phyloP scores from a whole-genome alignment of 352 stramenopile genomes.

The Blastocystis sp. region DNA sequence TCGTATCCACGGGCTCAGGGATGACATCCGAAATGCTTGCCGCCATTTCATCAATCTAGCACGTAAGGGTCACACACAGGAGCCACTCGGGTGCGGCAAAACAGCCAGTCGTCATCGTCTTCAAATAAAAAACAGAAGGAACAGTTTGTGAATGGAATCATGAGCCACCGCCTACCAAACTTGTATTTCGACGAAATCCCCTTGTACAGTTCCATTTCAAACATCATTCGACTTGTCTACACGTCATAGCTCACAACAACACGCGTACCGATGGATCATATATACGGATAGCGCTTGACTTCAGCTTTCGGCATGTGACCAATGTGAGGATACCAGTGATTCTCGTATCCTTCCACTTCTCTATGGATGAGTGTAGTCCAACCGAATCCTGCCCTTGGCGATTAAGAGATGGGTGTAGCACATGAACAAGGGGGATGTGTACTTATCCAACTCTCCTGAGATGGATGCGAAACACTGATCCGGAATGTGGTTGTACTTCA shows the following conservation, averaged over 20 bases:
- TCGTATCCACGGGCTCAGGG: background rate
- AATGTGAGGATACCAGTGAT: slow-evolving; percentile 54
- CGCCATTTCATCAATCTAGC: slow-evolving; percentile 32
- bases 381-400: background rate
- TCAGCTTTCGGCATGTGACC: slow-evolving; percentile 60
- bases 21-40: background rate
- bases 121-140: slow-evolving; percentile 62
- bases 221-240: slow-evolving; percentile 34
- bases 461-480: slow-evolving; percentile 29
- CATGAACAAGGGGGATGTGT: slow-evolving; percentile 59
- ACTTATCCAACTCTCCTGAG: slow-evolving; percentile 26
- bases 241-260: background rate
- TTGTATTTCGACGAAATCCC: background rate
- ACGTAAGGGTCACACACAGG: background rate
- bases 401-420: slow-evolving; percentile 59
- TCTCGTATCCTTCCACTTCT: slow-evolving; percentile 54
- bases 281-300: slow-evolving; percentile 36
- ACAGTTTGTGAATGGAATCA: slow-evolving; percentile 22
- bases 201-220: slow-evolving; percentile 60
- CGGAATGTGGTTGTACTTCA: slow-evolving; percentile 63
- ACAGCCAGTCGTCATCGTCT: slow-evolving; percentile 15
- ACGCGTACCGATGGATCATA: slow-evolving; percentile 26
- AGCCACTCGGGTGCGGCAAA: background rate
- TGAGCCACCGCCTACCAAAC: slow-evolving; percentile 34
- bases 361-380: background rate